Conservation (phyloP, 805 yeast genomes). For the Ogataea naganishii region DNA sequence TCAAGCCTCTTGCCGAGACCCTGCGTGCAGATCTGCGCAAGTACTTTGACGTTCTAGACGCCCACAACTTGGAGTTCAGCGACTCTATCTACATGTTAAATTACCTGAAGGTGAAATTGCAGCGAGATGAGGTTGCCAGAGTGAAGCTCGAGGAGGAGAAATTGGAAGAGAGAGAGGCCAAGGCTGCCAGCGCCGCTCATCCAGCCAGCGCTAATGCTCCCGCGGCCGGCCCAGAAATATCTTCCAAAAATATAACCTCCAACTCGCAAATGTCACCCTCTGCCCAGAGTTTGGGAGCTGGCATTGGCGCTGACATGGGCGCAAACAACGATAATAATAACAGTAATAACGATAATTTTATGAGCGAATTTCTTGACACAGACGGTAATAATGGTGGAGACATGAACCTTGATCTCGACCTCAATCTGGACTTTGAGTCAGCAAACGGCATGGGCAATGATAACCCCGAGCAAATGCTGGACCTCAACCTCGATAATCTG, state of each 20-base stretch:
- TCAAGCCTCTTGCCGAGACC: conserved; percentile 15
- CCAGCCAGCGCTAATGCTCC: conserved; percentile 2
- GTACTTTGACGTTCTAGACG: conserved; percentile 22
- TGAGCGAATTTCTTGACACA: no score
- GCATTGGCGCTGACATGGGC: conserved; percentile 11
- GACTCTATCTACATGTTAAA: conserved; percentile 20
- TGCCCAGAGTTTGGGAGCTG: conserved; percentile 3
- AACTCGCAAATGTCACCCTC: conserved; percentile 2
- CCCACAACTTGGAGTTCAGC: conserved; percentile 17
- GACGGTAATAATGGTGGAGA: not conserved
- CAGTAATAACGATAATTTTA: conserved; percentile 1
- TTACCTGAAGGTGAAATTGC: conserved; percentile 17
- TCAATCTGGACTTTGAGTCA: not conserved
- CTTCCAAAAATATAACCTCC: conserved; percentile 4
- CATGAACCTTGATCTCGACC: not conserved
- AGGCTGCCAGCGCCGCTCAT: no score
- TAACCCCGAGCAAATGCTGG: no score
- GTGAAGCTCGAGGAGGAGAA: conserved; percentile 14
- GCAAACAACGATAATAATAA: not conserved
- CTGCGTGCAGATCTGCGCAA: conserved; percentile 16
- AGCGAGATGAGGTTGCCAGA: conserved; percentile 17
- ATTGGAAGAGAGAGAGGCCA: conserved; percentile 5
- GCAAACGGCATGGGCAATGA: no score
- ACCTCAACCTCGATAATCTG: conserved; percentile 20
- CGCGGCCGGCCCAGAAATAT: conserved; percentile 2